Evolutionary conservation across 257 asterid genomes (phyloP).

Genomic region (Prunella vulgaris): DNA sequence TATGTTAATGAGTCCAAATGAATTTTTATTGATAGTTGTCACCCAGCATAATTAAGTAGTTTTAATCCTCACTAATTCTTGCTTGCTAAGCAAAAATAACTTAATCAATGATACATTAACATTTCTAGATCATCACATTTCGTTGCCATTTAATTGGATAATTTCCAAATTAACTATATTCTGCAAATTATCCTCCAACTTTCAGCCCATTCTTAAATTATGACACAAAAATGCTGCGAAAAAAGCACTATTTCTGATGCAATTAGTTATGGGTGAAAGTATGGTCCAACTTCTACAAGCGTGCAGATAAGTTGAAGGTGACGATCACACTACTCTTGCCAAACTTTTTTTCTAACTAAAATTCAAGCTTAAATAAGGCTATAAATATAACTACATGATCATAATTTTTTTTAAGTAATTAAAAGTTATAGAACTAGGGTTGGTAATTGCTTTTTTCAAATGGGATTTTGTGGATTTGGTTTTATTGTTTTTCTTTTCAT

Average conservation of each 20-base stretch:
- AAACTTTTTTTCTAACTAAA: not conserved
- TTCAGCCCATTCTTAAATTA: constrained; percentile 18
- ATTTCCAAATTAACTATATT: not conserved
- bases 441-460: not conserved
- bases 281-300: constrained; percentile 27
- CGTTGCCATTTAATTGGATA: not conserved
- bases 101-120: not conserved
- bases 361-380: not conserved
- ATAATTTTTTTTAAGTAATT: not conserved
- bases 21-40: no score
- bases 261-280: constrained; percentile 33
- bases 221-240: not conserved
- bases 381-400: not conserved
- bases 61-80: no score
- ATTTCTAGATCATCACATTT: not conserved
- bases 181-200: constrained; percentile 18
- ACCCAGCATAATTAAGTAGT: no score
- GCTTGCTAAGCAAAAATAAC: not conserved
- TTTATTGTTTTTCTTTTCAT: constrained; percentile 18
- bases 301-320: constrained; percentile 26
- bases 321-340: constrained; percentile 42
- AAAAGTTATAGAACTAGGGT: not conserved
- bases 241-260: constrained; percentile 12
- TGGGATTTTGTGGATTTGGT: constrained; percentile 6
- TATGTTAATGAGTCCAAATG: no score